Conservation (phyloP, 2,329 filamentous ascomycete genomes). For the Xenosphaeropsis pyriputrescens region DNA sequence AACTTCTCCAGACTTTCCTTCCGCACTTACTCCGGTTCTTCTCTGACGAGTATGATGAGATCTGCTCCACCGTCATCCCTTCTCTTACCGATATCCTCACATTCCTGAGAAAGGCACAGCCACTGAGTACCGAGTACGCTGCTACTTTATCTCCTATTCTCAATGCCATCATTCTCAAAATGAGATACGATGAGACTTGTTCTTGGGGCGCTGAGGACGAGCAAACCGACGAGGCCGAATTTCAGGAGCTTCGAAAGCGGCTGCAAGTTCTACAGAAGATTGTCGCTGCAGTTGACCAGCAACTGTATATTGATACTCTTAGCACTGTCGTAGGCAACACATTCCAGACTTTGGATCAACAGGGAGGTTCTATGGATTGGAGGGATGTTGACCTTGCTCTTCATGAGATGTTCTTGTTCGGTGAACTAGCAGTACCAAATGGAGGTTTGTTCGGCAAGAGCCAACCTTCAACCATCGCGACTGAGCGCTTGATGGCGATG, state of each 20-base stretch:
- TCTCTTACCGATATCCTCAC: slow-evolving; percentile 85
- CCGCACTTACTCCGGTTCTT: slow-evolving; percentile 88
- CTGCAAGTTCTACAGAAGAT: slow-evolving; percentile 86
- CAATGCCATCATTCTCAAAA: slow-evolving; percentile 85
- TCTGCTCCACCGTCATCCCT: slow-evolving; percentile 90
- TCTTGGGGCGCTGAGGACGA: slow-evolving; percentile 90
- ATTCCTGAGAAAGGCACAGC: slow-evolving; percentile 69
- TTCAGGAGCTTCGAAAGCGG: slow-evolving; percentile 83
- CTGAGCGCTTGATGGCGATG: slow-evolving; percentile 75
- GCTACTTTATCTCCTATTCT: slow-evolving; percentile 76
- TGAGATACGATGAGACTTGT: slow-evolving; percentile 93
- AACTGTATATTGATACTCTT: slow-evolving; percentile 75
- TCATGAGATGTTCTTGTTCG: slow-evolving; percentile 91
- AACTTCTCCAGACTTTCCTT: slow-evolving; percentile 69
- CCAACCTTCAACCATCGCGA: slow-evolving; percentile 63
- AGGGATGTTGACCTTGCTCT: slow-evolving; percentile 86
- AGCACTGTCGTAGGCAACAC: slow-evolving; percentile 80
- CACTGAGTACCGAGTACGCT: slow-evolving; percentile 61
- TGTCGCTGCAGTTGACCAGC: slow-evolving; percentile 77
- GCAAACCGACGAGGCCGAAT: slow-evolving; percentile 92
- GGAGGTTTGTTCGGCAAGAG: slow-evolving; percentile 79
- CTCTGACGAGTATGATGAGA: slow-evolving; percentile 93
- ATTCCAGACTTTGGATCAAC: slow-evolving; percentile 65
- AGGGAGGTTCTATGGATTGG: slow-evolving; percentile 72
- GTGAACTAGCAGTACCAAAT: slow-evolving; percentile 81